Evolutionary conservation across 2,329 filamentous ascomycete genomes (phyloP).

Genomic region (Curvularia eragrostidis): DNA sequence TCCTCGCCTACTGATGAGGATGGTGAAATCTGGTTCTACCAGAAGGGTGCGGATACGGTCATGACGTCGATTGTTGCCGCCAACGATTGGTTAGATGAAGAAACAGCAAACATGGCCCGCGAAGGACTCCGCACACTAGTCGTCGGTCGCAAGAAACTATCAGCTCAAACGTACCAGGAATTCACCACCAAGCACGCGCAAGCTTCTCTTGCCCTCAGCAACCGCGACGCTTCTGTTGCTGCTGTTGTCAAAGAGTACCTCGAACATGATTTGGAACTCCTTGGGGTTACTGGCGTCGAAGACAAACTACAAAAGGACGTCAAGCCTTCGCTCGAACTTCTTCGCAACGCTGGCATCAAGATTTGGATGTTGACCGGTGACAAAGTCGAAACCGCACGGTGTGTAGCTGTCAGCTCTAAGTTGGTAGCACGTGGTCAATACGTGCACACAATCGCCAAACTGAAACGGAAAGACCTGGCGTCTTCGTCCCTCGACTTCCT

Average conservation of each 20-base stretch:
- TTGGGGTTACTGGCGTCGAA: conserved; percentile 97
- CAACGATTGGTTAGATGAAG: conserved; percentile 98
- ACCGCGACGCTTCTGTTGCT: conserved; percentile 82
- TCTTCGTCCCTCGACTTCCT: conserved; percentile 90
- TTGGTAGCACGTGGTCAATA: conserved; percentile 92
- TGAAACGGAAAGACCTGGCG: conserved; percentile 82
- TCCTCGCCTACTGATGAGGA: conserved; percentile 57
- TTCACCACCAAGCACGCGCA: conserved; percentile 78
- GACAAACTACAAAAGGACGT: conserved; percentile 96
- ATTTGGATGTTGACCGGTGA: conserved; percentile 99
- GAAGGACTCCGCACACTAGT: conserved; percentile 94
- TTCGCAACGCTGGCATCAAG: conserved; percentile 97
- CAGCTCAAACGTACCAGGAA: conserved; percentile 76
- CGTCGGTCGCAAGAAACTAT: conserved; percentile 88
- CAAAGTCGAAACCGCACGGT: conserved; percentile 96
- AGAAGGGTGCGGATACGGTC: conserved; percentile 97
- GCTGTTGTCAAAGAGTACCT: conserved; percentile 79
- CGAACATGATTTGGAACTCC: conserved; percentile 85
- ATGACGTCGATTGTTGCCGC: conserved; percentile 95
- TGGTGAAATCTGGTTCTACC: conserved; percentile 96
- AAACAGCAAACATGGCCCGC: conserved; percentile 98
- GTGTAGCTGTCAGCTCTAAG: conserved; percentile 93
- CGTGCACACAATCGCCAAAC: conserved; percentile 88
- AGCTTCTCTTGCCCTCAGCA: conserved; percentile 79
- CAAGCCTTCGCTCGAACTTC: conserved; percentile 90